Base-by-base conservation (phyloP, 1,284 basidiomycete species). In the Caloboletus inedulis region DNA sequence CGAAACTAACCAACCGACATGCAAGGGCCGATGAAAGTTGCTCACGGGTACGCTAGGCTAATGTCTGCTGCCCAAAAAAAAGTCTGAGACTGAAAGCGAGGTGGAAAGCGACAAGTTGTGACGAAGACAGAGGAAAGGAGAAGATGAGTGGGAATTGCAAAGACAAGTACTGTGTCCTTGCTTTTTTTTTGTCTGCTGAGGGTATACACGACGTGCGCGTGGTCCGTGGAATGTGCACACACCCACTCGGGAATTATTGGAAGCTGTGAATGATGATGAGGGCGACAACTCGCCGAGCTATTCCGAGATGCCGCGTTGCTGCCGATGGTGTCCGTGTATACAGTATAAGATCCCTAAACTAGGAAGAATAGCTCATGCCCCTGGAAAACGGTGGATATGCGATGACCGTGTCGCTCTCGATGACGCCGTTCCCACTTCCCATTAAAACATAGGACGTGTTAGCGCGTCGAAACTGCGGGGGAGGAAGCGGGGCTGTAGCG, bases 401-500 rank as follows among this genome's bases (percentile, higher is more conserved):
- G 18, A 40, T 21, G 7, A 53, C 23, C 14, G 10, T 23, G 8
- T 50, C 53, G 9, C 43, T 21, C 1, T 63, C 59, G 14, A 35
- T 13, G 23, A 27, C n/a, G 5, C 23, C 39, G 29, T 27, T 43
- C 23, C 35, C 52, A 7, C 2, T 45, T 19, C 43, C 53, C 16
- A 55, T 4, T 0, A 61, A 37, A 4, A 43, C 52, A 35, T 62
- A 63, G 19, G 65, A 69, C 9, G 65, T 67, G 19, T 63, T 70
- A 2, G 65, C 58, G 14, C 65, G 68, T 10, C 65, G 62, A 34
- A 62, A 58, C 2, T 68, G 63, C 14, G 62, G 58, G 1, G 46
- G 49, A n/a, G 65, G 53, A 1, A 41, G 40, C 1, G 56, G 33
- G 0, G 47, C 43, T 0, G 45, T 46, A 5, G 67, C 59, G 8